phyloP scores from a whole-genome alignment of 2,329 filamentous ascomycete species.

The Dactylellina sp. region DNA sequence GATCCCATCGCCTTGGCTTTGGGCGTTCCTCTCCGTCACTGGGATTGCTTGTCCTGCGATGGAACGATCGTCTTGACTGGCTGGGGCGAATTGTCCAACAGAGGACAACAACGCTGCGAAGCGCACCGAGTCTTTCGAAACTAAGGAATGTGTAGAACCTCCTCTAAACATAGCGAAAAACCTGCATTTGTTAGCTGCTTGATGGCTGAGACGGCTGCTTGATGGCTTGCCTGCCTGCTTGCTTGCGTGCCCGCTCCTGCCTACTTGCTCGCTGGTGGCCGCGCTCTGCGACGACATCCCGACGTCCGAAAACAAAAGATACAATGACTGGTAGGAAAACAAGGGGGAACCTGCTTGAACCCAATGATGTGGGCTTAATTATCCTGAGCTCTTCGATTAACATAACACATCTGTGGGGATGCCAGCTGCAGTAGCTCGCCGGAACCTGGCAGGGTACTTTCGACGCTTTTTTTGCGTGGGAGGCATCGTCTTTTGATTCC shows the following conservation, averaged over 20 bases:
- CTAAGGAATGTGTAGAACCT: not conserved
- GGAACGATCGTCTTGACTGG: slow-evolving; percentile 36
- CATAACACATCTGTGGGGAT: slow-evolving; percentile 50
- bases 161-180: slow-evolving; percentile 14
- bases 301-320: slow-evolving; percentile 38
- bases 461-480: slow-evolving; percentile 24
- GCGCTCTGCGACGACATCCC: slow-evolving; percentile 45
- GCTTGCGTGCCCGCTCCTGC: too few species aligned
- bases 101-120: slow-evolving; percentile 53
- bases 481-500: slow-evolving; percentile 7
- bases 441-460: slow-evolving; percentile 37
- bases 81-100: slow-evolving; percentile 50
- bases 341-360: slow-evolving; percentile 43
- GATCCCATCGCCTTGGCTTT: slow-evolving; percentile 54
- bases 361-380: slow-evolving; percentile 56
- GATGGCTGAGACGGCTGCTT: too few species aligned
- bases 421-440: slow-evolving; percentile 31
- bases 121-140: slow-evolving; percentile 1
- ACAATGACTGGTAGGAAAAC: slow-evolving; percentile 23
- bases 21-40: slow-evolving; percentile 40
- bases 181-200: slow-evolving; percentile 35
- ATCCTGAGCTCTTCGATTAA: slow-evolving; percentile 57
- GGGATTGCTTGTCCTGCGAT: slow-evolving; percentile 38
- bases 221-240: too few species aligned
- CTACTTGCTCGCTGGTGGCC: slow-evolving; percentile 4